Evolutionary conservation across 2,329 filamentous ascomycete species (phyloP).

Genomic region (Pseudopyricularia javanii): DNA sequence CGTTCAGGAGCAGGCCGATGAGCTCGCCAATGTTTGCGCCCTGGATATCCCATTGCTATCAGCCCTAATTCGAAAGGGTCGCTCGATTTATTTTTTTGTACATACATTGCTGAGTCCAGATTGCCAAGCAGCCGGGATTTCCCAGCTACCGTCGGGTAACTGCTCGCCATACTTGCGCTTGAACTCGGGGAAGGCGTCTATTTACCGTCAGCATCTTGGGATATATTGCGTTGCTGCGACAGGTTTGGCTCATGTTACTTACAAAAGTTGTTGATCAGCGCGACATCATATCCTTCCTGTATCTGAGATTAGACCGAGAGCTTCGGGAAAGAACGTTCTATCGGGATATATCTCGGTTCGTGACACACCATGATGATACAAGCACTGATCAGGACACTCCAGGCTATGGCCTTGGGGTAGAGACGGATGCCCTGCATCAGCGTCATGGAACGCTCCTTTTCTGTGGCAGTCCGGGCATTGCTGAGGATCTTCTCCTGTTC

Average conservation of each 20-base stretch:
- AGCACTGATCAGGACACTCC: constrained; percentile 78
- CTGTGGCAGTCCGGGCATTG: constrained; percentile 35
- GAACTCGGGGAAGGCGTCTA: constrained; percentile 29
- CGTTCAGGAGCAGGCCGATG: constrained; percentile 54
- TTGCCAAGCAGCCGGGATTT: constrained; percentile 51
- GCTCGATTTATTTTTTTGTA: background rate
- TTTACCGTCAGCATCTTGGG: background rate
- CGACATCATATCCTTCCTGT: constrained; percentile 68
- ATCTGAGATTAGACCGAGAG: background rate
- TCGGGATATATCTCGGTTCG: no score
- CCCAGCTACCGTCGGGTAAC: constrained; percentile 29
- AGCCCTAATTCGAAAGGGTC: background rate
- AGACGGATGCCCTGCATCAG: constrained; percentile 65
- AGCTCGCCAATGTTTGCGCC: constrained; percentile 51
- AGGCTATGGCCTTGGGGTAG: constrained; percentile 77
- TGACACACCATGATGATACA: constrained; percentile 63
- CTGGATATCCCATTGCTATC: constrained; percentile 9
- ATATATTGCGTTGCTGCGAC: background rate
- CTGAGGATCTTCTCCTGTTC: constrained; percentile 24
- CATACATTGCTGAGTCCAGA: constrained; percentile 43
- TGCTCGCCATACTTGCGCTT: constrained; percentile 43
- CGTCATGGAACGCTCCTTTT: constrained; percentile 58
- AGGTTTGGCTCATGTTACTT: constrained; percentile 8
- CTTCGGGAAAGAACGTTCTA: background rate
- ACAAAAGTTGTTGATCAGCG: constrained; percentile 72